These are phyloP conservation scores for Lodderomyces elongisporus DNA, from an alignment of 1,139 yeast genomes.

Conservation along the genomic window DNA sequence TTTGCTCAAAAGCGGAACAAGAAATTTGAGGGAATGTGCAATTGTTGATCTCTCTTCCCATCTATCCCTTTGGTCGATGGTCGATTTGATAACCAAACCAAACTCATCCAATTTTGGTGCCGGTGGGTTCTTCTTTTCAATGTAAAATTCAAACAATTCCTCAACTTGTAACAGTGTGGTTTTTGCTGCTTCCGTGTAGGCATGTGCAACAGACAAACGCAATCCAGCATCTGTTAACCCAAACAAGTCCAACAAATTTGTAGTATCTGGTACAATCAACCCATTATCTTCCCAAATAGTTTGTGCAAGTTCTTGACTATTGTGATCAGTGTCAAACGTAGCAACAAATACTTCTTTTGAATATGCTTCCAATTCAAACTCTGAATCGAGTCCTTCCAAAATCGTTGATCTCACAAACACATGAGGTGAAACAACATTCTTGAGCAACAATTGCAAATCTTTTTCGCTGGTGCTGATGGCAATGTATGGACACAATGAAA, in stretches of 20 bases:
- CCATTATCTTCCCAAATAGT: constrained; percentile 84
- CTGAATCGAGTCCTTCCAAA: constrained; percentile 80
- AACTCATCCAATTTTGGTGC: constrained; percentile 69
- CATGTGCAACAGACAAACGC: constrained; percentile 59
- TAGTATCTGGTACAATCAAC: constrained; percentile 40
- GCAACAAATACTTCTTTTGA: constrained; percentile 75
- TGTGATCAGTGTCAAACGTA: constrained; percentile 65
- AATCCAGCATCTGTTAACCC: constrained; percentile 56
- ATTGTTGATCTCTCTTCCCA: constrained; percentile 86
- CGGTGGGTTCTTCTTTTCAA: constrained; percentile 66
- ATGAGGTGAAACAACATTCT: constrained; percentile 58
- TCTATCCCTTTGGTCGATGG: constrained; percentile 57
- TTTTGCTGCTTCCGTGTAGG: constrained; percentile 29
- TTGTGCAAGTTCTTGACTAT: constrained; percentile 60
- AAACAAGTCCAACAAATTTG: constrained; percentile 48
- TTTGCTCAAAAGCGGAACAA: constrained; percentile 45
- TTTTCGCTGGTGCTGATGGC: constrained; percentile 50
- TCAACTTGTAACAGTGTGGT: constrained; percentile 31
- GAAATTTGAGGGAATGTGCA: constrained; percentile 59
- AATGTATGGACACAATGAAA: constrained; percentile 69
- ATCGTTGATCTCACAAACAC: constrained; percentile 72
- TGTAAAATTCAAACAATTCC: constrained; percentile 50
- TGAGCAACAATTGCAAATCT: constrained; percentile 59
- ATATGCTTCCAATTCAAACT: constrained; percentile 66
- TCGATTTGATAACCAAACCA: constrained; percentile 68